Evolutionary conservation across 2,329 filamentous ascomycete species (phyloP), one percentile per base, ranked within the genome.

Genomic region (Grosmannia huntii): DNA sequence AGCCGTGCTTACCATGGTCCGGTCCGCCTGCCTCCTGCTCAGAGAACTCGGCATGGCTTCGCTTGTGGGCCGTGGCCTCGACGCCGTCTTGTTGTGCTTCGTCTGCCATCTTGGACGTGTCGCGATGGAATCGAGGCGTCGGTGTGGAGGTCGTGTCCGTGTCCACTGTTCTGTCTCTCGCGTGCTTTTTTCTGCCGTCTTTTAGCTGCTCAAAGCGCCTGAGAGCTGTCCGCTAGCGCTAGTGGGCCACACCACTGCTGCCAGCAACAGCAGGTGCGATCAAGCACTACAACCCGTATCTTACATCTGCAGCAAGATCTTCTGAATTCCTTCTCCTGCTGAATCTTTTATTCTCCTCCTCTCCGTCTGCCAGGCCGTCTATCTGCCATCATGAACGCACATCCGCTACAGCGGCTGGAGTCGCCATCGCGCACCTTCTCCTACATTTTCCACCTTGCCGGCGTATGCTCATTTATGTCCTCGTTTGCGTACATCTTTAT

Each of bases 401-500:
- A 89, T 71, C 81, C 79, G 50, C 76, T 87, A 5, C 86, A 90
- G 70, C 76, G 84, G 46, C 71, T 89, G 23, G 67, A 76, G 3
- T 84, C 86, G 60, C 87, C 87, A 0, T 85, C 84, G 1, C 79
- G 79, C 60, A 78, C 78, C 48, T 64, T 81, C 59, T 89, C 86
- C 2, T 77, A 85, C 25, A 60, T 81, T 11, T 68, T 89, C 49
- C 87, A 90, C 68, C 68, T 75, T 3, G 62, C 73, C 1, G 81
- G 81, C 55, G 72, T 79, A 53, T 65, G 71, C 44, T 82, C 78
- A 7, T 83, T 83, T 65, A 63, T 69, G 23, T 74, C 76, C 53
- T 81, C 74, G 55, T 84, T 82, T 66, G 68, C 73, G 60, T 82
- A 78, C 64, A 71, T 84, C 2, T 64, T 68, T 19, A 62, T 65